These are phyloP conservation scores for Salvia sclarea DNA, from an alignment of 305 asterid species.

Conservation along the genomic window DNA sequence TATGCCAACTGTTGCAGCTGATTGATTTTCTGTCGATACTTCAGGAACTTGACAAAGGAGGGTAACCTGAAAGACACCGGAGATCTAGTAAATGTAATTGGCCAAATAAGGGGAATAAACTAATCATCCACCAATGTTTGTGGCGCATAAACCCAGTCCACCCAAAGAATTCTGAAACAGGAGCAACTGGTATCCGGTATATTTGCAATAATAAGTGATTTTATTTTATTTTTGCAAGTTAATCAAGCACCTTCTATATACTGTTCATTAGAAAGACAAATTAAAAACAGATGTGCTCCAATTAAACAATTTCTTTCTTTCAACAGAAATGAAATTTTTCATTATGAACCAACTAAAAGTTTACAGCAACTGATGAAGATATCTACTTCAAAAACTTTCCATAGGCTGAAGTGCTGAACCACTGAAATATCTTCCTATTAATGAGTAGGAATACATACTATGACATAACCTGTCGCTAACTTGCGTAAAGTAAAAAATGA, in stretches of 20 bases:
- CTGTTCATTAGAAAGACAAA: slow-evolving; percentile 2
- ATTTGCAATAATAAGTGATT: neutral
- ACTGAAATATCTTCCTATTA: neutral
- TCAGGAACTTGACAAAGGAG: slow-evolving; percentile 92
- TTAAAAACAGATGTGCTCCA: neutral
- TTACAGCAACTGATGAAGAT: neutral
- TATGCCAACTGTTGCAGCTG: slow-evolving; percentile 81
- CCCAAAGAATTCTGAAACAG: neutral
- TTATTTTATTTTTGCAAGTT: neutral
- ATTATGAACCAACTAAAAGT: neutral
- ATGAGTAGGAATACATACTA: neutral
- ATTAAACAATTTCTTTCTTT: neutral
- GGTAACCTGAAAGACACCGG: slow-evolving; percentile 64
- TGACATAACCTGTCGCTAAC: neutral
- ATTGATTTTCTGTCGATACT: slow-evolving; percentile 57
- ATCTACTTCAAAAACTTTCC: neutral
- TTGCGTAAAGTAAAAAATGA: too few species aligned
- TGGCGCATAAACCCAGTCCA: neutral
- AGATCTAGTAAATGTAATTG: slow-evolving; percentile 25
- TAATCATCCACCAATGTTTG: neutral
- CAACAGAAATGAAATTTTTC: neutral
- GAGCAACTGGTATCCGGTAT: neutral
- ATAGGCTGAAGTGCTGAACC: slow-evolving; percentile 1
- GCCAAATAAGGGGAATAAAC: neutral
- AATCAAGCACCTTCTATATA: neutral